phyloP scores from a whole-genome alignment of 169 alveolate genomes.

The Eimeria sp. region DNA sequence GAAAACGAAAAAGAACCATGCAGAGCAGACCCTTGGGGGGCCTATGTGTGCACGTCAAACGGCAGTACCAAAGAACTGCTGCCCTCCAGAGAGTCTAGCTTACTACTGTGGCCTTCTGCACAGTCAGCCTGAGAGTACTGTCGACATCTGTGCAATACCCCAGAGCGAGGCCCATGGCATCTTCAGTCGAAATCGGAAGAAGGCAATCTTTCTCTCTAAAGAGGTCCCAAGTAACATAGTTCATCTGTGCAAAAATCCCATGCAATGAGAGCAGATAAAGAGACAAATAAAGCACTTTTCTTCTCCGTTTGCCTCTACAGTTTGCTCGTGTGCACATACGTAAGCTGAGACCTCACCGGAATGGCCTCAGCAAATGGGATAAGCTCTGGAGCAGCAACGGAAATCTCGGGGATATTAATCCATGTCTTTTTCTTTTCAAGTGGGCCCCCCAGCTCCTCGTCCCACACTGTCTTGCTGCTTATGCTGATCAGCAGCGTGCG shows the following conservation, averaged over 20 bases:
- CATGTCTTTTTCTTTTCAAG: slow-evolving; percentile 62
- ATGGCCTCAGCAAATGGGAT: slow-evolving; percentile 71
- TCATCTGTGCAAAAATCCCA: slow-evolving; percentile 35
- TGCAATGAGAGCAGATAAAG: background rate
- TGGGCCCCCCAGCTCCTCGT: slow-evolving; percentile 63
- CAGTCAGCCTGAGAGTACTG: slow-evolving; percentile 47
- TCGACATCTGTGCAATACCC: slow-evolving; percentile 75
- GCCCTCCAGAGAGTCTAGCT: background rate
- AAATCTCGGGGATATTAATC: slow-evolving; percentile 68
- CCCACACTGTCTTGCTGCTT: slow-evolving; percentile 72
- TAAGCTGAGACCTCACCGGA: slow-evolving; percentile 38
- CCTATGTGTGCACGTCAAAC: background rate
- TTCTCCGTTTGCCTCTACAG: background rate
- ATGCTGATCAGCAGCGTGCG: slow-evolving; percentile 64
- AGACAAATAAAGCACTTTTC: background rate
- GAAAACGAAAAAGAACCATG: too few species aligned
- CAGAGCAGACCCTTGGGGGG: background rate
- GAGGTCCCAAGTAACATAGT: slow-evolving; percentile 73
- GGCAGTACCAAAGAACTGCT: background rate
- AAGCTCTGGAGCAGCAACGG: slow-evolving; percentile 72
- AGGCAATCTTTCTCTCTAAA: slow-evolving; percentile 71
- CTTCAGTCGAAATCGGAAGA: slow-evolving; percentile 75
- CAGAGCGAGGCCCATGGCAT: slow-evolving; percentile 78
- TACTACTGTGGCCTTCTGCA: slow-evolving; percentile 62
- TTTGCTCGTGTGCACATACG: background rate